Evolutionary conservation across 2,329 filamentous ascomycete genomes (phyloP).

Genomic region (Hypoxylon sp.): DNA sequence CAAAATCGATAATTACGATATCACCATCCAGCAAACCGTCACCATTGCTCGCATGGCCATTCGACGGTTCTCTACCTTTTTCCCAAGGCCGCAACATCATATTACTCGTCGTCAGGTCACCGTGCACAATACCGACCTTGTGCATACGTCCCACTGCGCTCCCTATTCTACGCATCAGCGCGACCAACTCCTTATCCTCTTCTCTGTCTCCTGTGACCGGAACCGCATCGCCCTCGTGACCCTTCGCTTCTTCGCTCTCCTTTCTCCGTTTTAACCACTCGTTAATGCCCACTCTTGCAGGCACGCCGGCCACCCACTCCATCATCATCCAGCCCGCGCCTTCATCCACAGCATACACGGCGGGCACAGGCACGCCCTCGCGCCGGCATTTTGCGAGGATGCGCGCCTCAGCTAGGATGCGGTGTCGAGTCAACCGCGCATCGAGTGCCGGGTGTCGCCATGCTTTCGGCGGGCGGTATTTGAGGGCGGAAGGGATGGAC

Average conservation of each 20-base stretch:
- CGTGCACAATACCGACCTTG: slow-evolving; percentile 88
- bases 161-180: slow-evolving; percentile 80
- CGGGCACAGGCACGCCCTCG: slow-evolving; percentile 86
- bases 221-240: slow-evolving; percentile 32
- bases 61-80: slow-evolving; percentile 40
- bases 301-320: slow-evolving; percentile 85
- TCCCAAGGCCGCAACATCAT: slow-evolving; percentile 79
- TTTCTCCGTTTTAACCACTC: slow-evolving; percentile 71
- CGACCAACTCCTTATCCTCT: slow-evolving; percentile 67
- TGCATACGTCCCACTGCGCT: slow-evolving; percentile 82
- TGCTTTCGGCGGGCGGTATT: slow-evolving; percentile 90
- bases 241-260: slow-evolving; percentile 53
- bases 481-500: slow-evolving; percentile 80
- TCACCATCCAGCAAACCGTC: slow-evolving; percentile 72
- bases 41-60: slow-evolving; percentile 33
- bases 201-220: slow-evolving; percentile 53
- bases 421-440: slow-evolving; percentile 85
- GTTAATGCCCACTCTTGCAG: slow-evolving; percentile 79
- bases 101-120: slow-evolving; percentile 97
- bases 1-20: slow-evolving; percentile 94
- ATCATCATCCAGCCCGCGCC: slow-evolving; percentile 80
- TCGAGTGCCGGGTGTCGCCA: slow-evolving; percentile 95
- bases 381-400: slow-evolving; percentile 83
- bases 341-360: slow-evolving; percentile 79
- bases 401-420: slow-evolving; percentile 89